Evolutionary conservation across 2,329 filamentous ascomycete species (phyloP), one percentile per base, ranked within the genome.

Genomic region (Aspergillus ustus): DNA sequence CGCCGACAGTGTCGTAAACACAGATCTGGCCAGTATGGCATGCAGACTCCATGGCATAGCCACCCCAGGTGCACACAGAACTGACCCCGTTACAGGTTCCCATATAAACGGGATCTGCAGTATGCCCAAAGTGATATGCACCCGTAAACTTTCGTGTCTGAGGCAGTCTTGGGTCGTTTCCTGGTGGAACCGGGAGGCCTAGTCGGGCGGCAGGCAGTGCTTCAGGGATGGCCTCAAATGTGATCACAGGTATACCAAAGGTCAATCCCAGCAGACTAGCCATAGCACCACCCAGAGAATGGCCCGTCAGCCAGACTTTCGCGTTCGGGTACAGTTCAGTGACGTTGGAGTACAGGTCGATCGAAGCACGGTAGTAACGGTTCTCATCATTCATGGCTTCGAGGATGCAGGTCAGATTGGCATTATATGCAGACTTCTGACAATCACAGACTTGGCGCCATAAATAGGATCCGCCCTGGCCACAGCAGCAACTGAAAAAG

Each of bases 401-500:
- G 52, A 86, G 84, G 4, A 99, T 87, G 73, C 95, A 99, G 0
- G 93, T 97, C 68, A 92, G 89, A 80, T 98, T 97, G 82, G 93
- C 97, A 15, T 89, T 89, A 73, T 93, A 98, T 1, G 93, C 92
- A 11, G 88, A 87, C 1, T 91, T 91, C 64, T 93, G 92, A 75
- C 95, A 99, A 75, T 97, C 91, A 78, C 95, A 99, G 59, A 97
- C 93, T 74, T 96, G 90, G 63, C 91, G 89, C 89, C 93, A 97
- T 17, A 93, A 87, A 80, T 89, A 93, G 66, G 93, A 92, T 0
- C 93, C 93, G 70, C 96, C 93, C 78, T 97, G 93, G 4, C 88
- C 95, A 78, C 95, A 99, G 77, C 95, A 99, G 80, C 95, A 99
- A 73, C 93, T 96, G 80, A 97, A 97, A 78, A 96, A 97, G 9